Evolutionary conservation across 2,329 filamentous ascomycete species (phyloP), one percentile per base, ranked within the genome.

Genomic region (Alternaria burnsii): DNA sequence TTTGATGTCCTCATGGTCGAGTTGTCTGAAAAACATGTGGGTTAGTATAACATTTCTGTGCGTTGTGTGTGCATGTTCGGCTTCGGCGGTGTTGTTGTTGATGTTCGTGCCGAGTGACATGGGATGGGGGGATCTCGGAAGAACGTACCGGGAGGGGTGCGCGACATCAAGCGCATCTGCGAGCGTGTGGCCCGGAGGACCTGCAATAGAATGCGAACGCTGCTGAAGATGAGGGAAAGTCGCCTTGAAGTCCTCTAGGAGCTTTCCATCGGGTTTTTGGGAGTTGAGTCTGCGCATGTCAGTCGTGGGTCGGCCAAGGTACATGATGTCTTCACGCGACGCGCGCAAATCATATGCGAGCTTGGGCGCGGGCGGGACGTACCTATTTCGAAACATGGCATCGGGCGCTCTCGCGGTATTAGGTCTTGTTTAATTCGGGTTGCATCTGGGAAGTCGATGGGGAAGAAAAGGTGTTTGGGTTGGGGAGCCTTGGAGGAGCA

Each of bases 241-340:
- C 73, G 92, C 88, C 78, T 91, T 91, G 82, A 97, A 97, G 78
- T 88, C 89, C 80, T 89, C 89, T 77, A 95, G 89, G 75, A 97
- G 86, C 72, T 94, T 92, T 76, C 94, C 91, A 78, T 88, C 89
- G 57, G 93, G 93, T 83, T 97, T 97, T 79, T 93, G 91, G 57
- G 91, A 89, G 78, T 87, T 93, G 74, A 87, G 91, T 81, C 90
- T 92, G 52, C 28, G 40, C 34, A 30, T 12, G 26, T 43, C 42
- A 69, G 47, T 55, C 51, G 61, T 56, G 58, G 44, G 69, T 73
- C 62, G 32, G 43, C 22, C 16, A 44, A 22, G 22, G 46, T 55
- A 36, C 22, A 34, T 16, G 26, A 32, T 50, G n/a, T 34, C 12
- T 30, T 30, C 52, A 71, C 63, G 72, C 68, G 74, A 70, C 69